Base-by-base conservation (phyloP, 352 stramenopile species). In the Phytophthora ramorum region DNA sequence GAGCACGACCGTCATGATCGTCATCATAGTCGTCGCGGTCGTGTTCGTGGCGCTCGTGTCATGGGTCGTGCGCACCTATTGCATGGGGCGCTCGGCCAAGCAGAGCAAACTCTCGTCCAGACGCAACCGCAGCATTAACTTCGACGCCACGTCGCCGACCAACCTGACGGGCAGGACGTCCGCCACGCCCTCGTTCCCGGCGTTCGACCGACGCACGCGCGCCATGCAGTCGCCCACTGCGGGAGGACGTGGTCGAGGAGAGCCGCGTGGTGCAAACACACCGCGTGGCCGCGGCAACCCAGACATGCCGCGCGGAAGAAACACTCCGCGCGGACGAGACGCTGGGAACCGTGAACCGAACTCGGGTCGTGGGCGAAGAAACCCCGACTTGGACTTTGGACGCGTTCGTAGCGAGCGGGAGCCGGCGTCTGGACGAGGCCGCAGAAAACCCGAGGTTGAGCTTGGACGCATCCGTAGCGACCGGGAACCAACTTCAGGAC, bases 1-100 rank as follows among this genome's bases (percentile, higher is more conserved):
- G 51, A 73, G 55, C 37, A 65, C 57, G n/a, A 64, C 60, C 0
- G 60, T 69, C 0, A 69, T 75, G 45, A 17, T 75, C 1, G 43
- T 66, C 5, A 75, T 75, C n/a, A 75, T 78, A 20, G 53, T 67
- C n/a, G 57, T 75, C 3, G 67, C 41, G 1, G 65, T 78, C 8
- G 38, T 78, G 9, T 72, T 78, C 30, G 66, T 78, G n/a, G 56
- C 66, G 13, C 41, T 78, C 5, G 47, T 75, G 52, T 67, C 61
- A 5, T 78, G 66, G 60, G 58, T 72, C 22, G 28, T 78, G 3
- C 66, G 70, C 9, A 47, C 40, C 28, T 78, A 69, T 17, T 78
- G 70, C 50, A 50, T 62, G 35, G 55, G 58, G 2, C 69, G 69
- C 12, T 62, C 59, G 0, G 37, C 49, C 26, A 17, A 38, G 2